Evolutionary conservation across 257 asterid genomes (phyloP).

Genomic region (Nemophila menziesii): DNA sequence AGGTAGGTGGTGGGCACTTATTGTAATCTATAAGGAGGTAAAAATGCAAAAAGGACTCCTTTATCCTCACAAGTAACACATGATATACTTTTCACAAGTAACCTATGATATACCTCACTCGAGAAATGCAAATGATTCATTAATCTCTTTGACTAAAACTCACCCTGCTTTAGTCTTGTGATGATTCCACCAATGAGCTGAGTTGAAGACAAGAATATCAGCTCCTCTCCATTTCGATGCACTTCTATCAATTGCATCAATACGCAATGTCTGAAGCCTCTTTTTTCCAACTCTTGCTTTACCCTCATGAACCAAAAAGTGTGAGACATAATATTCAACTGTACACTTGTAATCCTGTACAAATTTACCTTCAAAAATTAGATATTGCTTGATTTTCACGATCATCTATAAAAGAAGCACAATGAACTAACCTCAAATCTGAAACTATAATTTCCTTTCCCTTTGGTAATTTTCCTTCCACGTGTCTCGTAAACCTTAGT

Average conservation of each 20-base stretch:
- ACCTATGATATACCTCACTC: neutral
- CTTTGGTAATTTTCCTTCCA: slow-evolving; percentile 74
- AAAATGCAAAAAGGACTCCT: too few species aligned
- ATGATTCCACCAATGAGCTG: slow-evolving; percentile 97
- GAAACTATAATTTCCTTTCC: slow-evolving; percentile 67
- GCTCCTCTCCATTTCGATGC: slow-evolving; percentile 90
- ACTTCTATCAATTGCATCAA: slow-evolving; percentile 70
- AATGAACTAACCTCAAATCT: slow-evolving; percentile 56
- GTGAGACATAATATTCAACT: slow-evolving; percentile 73
- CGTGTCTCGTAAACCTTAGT: slow-evolving; percentile 71
- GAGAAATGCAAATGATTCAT: neutral
- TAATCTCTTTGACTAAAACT: slow-evolving; percentile 3
- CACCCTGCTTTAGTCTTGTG: slow-evolving; percentile 84
- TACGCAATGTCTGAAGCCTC: slow-evolving; percentile 54
- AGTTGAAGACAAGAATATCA: slow-evolving; percentile 77
- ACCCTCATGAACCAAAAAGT: slow-evolving; percentile 73
- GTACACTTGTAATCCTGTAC: slow-evolving; percentile 77
- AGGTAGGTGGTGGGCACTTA: too few species aligned
- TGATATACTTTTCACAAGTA: too few species aligned
- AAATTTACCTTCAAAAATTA: neutral
- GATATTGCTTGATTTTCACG: neutral
- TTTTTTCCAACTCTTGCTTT: slow-evolving; percentile 70
- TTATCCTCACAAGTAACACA: too few species aligned
- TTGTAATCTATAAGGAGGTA: too few species aligned
- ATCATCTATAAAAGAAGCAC: slow-evolving; percentile 4